Base-by-base conservation (phyloP, 768 basidiomycete species). In the Dictyophora rubrovolvata region DNA sequence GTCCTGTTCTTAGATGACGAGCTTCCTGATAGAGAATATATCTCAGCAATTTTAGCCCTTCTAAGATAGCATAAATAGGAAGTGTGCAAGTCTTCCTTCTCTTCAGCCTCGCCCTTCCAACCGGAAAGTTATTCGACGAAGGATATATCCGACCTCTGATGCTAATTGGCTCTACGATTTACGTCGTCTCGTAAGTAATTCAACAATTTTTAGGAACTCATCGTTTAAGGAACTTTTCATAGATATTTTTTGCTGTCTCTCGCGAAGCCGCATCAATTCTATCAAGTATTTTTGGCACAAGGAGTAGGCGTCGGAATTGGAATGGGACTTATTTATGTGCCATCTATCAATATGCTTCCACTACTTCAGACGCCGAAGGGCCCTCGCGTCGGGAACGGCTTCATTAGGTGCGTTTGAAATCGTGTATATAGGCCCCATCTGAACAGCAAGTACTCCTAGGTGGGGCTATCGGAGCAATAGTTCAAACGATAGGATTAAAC, bases 401-500 rank as follows among this genome's bases (percentile, higher is more conserved):
- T 71, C 80, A 14, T 69, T 77, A 60, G 83, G 79, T 36, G 68
- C 66, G 62, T 42, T 2, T 42, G n/a, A 3, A 4, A 42, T 42
- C 2, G 2, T n/a, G 7, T 7, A 28, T 28, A 28, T 12, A 42
- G 2, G 2, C 42, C 42, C 11, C 14, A 12, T n/a, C 42, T 42
- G 4, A 42, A 12, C 11, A 37, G 14, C 10, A 4, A 42, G n/a
- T 9, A 9, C 42, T 12, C 4, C 10, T 9, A 57, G 56, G 56
- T 35, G 42, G 62, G 22, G 77, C 78, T 17, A 66, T 83, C 14
- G 85, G 85, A 1, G 83, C 80, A 10, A 73, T 80, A 22, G 64
- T 86, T 10, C 81, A 84, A 59, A 80, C 83, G 2, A 82, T 85
- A 63, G 76, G 84, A 72, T 70, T 87, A 20, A 86, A 87, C 65